Evolutionary conservation across 192 early-diverging fungal species (phyloP), one percentile per base, ranked within the genome.

Genomic region (Kickxella alabastrina): DNA sequence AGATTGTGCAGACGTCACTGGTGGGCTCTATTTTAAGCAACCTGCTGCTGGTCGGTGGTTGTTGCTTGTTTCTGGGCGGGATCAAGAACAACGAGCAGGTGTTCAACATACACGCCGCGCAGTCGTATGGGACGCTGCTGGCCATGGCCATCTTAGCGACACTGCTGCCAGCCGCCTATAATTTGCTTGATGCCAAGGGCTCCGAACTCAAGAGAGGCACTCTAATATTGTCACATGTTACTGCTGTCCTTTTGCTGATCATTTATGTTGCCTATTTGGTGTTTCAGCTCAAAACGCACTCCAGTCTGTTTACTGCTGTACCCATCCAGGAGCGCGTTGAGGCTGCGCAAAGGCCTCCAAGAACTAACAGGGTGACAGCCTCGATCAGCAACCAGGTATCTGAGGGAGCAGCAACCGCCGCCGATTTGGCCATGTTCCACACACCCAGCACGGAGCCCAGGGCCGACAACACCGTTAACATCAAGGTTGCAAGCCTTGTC

Each of bases 1-100:
- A 78, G 22, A 90, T 97, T 40, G 92, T 97, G 32, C 87, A 95
- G 59, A 85, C 95, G 0, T 90, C 87, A 29, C 80, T 95, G 44
- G 62, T 95, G 1, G 95, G 95, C 32, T 93, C 90, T 7, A 87
- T 97, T 43, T 75, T 97, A 10, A 89, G 86, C 57, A 97, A 93
- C 67, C 49, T 96, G 40, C 65, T 94, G 15, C 71, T 94, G 50
- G 91, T 95, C 3, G 73, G 91, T 3, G 94, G 94, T 25, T 77
- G 88, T 53, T 90, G 87, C 51, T 95, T 93, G 79, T 76, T 94
- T 34, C 78, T 78, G 48, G 92, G 92, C 36, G 93, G 94, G 19
- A n/a, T 86, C 45, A 82, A 85, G 36, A 80, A 79, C 68, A 80
- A 83, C 57, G 80, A 81, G 53, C 91, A 92, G 60, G 59, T 51